Evolutionary conservation across 495 filamentous ascomycete genomes (phyloP).

Genomic region (Aspergillus incahuasiensis): DNA sequence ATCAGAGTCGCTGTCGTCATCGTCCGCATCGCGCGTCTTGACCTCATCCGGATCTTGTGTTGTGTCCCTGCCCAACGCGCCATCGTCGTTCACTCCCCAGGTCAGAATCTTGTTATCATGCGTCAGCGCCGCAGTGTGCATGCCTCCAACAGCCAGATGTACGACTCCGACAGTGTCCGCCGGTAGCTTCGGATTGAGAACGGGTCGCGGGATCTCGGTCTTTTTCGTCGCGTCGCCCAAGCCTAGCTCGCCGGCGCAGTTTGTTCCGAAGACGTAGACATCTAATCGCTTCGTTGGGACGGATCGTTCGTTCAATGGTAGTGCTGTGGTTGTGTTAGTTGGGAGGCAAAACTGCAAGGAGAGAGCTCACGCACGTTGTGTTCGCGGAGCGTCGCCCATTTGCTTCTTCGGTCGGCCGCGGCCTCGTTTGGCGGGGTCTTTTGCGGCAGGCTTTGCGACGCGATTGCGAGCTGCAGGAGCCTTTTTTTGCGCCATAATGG

Average conservation of each 20-base stretch:
- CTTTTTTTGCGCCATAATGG: too few relatives aligned
- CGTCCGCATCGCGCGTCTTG: constrained; percentile 30
- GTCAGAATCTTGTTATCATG: constrained; percentile 61
- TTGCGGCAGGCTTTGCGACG: neutral
- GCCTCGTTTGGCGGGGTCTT: neutral
- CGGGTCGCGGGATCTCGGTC: constrained; percentile 48
- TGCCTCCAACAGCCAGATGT: constrained; percentile 58
- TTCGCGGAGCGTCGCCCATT: too few relatives aligned
- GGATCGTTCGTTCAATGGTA: neutral
- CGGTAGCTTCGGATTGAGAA: constrained; percentile 46
- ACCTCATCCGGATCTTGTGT: constrained; percentile 48
- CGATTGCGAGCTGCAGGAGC: too few relatives aligned
- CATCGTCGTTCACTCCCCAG: constrained; percentile 72
- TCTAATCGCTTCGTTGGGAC: constrained; percentile 38
- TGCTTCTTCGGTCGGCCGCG: too few relatives aligned
- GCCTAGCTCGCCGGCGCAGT: constrained; percentile 48
- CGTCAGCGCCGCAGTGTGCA: constrained; percentile 63
- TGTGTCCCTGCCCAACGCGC: constrained; percentile 64
- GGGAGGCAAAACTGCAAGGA: too few relatives aligned
- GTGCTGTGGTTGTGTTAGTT: too few relatives aligned
- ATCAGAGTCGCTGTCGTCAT: constrained; percentile 21
- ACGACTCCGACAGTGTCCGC: constrained; percentile 49
- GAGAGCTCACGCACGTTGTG: too few relatives aligned
- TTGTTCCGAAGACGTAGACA: constrained; percentile 51
- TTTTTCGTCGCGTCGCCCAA: constrained; percentile 44